Percentiles rank a stretch among this genome's conserved stretches.
Evolutionary conservation across 129 eudicot genomes (phyloP).

Genomic region (Kitagawia praeruptora): DNA sequence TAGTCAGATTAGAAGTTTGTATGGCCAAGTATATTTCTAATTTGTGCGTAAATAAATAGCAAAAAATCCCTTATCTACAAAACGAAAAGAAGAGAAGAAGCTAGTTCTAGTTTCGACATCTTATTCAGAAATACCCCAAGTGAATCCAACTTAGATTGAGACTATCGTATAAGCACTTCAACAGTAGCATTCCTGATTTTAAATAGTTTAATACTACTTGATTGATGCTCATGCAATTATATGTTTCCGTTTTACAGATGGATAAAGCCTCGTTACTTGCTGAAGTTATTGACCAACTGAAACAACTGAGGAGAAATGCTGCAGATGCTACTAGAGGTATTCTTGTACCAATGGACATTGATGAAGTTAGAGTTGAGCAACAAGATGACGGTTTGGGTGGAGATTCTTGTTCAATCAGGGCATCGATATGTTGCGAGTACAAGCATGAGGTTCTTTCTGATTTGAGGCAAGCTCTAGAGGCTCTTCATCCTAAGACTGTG

Average conservation of each 20-base stretch:
- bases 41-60: not conserved
- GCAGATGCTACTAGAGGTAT: conserved; percentile 54
- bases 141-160: not conserved
- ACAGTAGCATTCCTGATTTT: not conserved
- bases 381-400: conserved; percentile 25
- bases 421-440: conserved; percentile 68
- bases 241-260: conserved; percentile 44
- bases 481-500: conserved; percentile 47
- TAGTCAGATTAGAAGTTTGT: not conserved
- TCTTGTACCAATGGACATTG: conserved; percentile 63
- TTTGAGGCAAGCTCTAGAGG: conserved; percentile 49
- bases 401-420: conserved; percentile 36
- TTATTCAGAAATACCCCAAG: not conserved
- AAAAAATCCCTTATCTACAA: not conserved
- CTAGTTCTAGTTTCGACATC: not conserved
- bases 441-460: conserved; percentile 64
- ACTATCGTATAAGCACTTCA: not conserved
- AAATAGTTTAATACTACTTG: not conserved
- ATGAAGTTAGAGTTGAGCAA: conserved; percentile 72
- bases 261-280: conserved; percentile 86
- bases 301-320: conserved; percentile 35
- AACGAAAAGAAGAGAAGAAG: not conserved
- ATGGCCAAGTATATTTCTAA: not conserved
- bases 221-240: conserved; percentile 1
- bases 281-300: conserved; percentile 52